Evolutionary conservation across 495 filamentous ascomycete species (phyloP).

Genomic region (Podospora pseudocomata): DNA sequence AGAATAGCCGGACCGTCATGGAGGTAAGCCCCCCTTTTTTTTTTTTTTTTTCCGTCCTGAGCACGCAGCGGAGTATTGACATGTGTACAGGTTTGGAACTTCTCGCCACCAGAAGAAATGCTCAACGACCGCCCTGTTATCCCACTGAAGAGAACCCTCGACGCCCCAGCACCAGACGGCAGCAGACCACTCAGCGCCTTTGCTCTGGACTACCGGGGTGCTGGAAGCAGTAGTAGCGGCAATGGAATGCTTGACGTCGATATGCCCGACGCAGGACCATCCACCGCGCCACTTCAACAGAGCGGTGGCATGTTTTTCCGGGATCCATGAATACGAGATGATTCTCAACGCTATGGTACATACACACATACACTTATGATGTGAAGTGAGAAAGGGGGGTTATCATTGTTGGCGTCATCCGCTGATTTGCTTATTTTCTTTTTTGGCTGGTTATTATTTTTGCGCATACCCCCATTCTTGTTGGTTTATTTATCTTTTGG

Average conservation of each 20-base stretch:
- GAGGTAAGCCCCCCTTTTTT: conserved; percentile 61
- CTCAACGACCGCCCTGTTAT: conserved; percentile 42
- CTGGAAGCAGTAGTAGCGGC: conserved; percentile 13
- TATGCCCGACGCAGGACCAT: conserved; percentile 47
- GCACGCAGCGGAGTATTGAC: conserved; percentile 10
- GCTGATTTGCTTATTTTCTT: neutral
- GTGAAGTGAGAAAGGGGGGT: neutral
- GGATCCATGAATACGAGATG: conserved; percentile 33
- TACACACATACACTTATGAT: neutral
- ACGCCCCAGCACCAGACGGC: conserved; percentile 35
- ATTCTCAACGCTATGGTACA: neutral
- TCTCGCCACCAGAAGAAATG: conserved; percentile 78
- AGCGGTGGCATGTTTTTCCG: conserved; percentile 41
- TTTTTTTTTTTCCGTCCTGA: conserved; percentile 18
- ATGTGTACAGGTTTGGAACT: conserved; percentile 72
- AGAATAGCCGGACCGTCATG: conserved; percentile 85
- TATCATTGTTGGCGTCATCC: neutral
- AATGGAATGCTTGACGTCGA: conserved; percentile 38
- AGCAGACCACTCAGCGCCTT: conserved; percentile 37
- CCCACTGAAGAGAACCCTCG: conserved; percentile 33
- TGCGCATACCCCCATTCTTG: neutral
- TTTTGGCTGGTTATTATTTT: neutral
- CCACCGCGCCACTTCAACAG: conserved; percentile 39
- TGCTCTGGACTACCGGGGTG: conserved; percentile 27
- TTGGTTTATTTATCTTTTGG: neutral